These are phyloP conservation scores for Umbelopsis ramanniana DNA, from an alignment of 192 early-diverging fungal species.

Conservation along the genomic window DNA sequence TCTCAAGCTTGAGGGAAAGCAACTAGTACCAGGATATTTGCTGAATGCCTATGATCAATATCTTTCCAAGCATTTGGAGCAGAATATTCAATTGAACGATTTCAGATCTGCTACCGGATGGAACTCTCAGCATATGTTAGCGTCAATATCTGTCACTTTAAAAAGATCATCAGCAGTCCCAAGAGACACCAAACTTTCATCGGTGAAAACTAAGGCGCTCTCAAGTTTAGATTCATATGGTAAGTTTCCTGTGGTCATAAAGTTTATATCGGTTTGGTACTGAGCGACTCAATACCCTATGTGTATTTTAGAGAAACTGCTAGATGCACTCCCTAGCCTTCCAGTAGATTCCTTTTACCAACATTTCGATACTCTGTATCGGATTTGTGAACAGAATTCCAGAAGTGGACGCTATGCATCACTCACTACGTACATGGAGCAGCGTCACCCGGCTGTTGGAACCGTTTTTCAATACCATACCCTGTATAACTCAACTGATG, in stretches of 20 bases:
- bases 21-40: constrained; percentile 38
- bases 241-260: neutral
- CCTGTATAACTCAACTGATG: neutral
- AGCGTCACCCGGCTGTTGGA: constrained; percentile 45
- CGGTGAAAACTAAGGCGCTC: neutral
- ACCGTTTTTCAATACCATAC: constrained; percentile 37
- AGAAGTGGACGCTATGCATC: constrained; percentile 30
- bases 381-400: constrained; percentile 14
- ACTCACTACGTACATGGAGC: constrained; percentile 44
- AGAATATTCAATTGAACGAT: neutral
- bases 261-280: no score
- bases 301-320: neutral
- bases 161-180: neutral
- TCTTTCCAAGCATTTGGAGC: constrained; percentile 20
- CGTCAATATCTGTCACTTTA: neutral
- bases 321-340: neutral
- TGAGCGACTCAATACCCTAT: neutral
- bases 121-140: neutral
- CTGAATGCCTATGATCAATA: constrained; percentile 28
- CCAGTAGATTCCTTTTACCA: constrained; percentile 30
- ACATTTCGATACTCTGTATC: constrained; percentile 31
- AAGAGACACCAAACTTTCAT: neutral
- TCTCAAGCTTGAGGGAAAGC: constrained; percentile 39
- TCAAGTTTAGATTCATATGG: neutral
- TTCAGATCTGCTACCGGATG: neutral